These are phyloP conservation scores for Scheffersomyces parashehatae DNA, from an alignment of 1,139 yeast species.

Conservation along the genomic window DNA sequence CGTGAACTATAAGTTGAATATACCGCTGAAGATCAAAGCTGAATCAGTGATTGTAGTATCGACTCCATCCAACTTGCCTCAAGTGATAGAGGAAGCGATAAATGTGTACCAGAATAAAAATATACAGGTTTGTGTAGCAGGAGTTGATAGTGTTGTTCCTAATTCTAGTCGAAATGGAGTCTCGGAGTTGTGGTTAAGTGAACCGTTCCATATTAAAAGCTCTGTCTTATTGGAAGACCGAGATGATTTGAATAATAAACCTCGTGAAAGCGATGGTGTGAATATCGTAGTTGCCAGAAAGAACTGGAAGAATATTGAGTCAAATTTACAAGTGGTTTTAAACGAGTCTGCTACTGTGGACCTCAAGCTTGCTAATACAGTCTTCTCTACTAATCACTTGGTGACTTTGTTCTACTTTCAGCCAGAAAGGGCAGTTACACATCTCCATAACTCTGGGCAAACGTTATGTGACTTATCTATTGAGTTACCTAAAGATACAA, in stretches of 20 bases:
- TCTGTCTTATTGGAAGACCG: slow-evolving; percentile 23
- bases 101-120: slow-evolving; percentile 25
- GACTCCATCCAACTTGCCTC: slow-evolving; percentile 44
- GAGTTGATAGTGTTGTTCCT: slow-evolving; percentile 47
- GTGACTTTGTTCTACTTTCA: slow-evolving; percentile 42
- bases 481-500: slow-evolving; percentile 20
- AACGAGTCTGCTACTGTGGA: slow-evolving; percentile 17
- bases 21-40: slow-evolving; percentile 8
- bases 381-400: slow-evolving; percentile 37
- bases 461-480: slow-evolving; percentile 31
- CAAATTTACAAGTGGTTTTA: slow-evolving; percentile 24
- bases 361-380: slow-evolving; percentile 40
- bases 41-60: slow-evolving; percentile 27
- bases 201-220: slow-evolving; percentile 22
- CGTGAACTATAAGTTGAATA: slow-evolving; percentile 4
- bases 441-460: slow-evolving; percentile 25
- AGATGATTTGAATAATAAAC: slow-evolving; percentile 23
- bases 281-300: slow-evolving; percentile 33
- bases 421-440: slow-evolving; percentile 23
- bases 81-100: slow-evolving; percentile 34
- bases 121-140: slow-evolving; percentile 49
- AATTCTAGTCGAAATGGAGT: slow-evolving; percentile 42
- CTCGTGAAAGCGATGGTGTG: slow-evolving; percentile 35
- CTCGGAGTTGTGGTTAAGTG: slow-evolving; percentile 50
- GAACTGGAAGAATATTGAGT: slow-evolving; percentile 39